Evolutionary conservation across 2,329 filamentous ascomycete species (phyloP), one percentile per base, ranked within the genome.

Genomic region (Seiridium unicorne): DNA sequence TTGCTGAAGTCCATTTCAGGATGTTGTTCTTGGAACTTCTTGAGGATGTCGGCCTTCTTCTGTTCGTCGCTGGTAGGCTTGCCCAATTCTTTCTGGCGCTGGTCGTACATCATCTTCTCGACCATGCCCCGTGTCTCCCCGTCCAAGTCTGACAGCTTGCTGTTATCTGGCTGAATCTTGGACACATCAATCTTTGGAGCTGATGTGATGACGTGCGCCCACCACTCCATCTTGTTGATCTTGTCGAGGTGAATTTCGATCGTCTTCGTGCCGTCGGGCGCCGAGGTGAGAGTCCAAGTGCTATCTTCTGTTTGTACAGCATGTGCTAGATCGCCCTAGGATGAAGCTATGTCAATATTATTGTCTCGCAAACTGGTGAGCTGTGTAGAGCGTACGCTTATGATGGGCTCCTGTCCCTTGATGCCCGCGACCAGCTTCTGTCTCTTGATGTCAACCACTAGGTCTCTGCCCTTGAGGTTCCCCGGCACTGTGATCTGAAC

Each of bases 101-200:
- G 95, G 80, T 99, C 95, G 71, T 85, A 99, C 95, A 99, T 99
- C 95, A 99, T 99, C 86, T 99, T 99, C 87, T 99, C 95, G 49
- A 99, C 95, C 94, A 99, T 98, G 61, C 88, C 86, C 65, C 95
- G 86, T 58, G 95, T 99, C 82, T 96, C 91, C 62, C 95, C 95
- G 72, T 98, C 94, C 66, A 99, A 81, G 75, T 99, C 95, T 60
- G 90, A 89, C 70, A 99, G 82, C 76, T 93, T 96, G 73, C 89
- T 93, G 73, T 90, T 93, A 78, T 98, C 95, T 31, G 95, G 95
- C 73, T 89, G 86, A 77, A 99, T 98, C 81, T 97, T 97, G 69
- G 89, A 89, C 42, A 96, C 92, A 78, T 99, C 95, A 76, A 99
- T 96, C 77, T 89, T 91, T 64, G 95, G 95, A 3, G 93, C 94